Evolutionary conservation across 306 rosid genomes (phyloP).

Genomic region (Pterocarpus macrocarpus): DNA sequence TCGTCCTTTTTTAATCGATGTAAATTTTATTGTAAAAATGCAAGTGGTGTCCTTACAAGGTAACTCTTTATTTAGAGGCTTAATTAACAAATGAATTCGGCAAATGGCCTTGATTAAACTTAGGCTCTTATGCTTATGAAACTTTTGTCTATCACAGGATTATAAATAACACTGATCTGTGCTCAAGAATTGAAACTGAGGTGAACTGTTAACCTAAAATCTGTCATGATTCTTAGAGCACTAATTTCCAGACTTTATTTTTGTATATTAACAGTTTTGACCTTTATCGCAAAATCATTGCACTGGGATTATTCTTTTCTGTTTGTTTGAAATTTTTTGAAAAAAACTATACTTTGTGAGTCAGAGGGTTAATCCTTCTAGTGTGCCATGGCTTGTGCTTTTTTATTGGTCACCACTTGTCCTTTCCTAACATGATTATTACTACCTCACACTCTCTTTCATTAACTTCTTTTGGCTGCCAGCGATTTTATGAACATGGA

Average conservation of each 20-base stretch:
- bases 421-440: conserved; percentile 34
- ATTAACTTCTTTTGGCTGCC: conserved; percentile 43
- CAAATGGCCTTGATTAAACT: conserved; percentile 11
- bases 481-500: conserved; percentile 99
- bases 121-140: background rate
- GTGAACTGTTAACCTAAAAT: conserved; percentile 7
- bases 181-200: conserved; percentile 10
- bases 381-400: conserved; percentile 18
- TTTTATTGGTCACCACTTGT: background rate
- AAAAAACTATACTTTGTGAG: conserved; percentile 11
- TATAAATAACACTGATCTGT: background rate
- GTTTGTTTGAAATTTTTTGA: background rate
- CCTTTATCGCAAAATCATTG: background rate
- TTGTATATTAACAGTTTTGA: conserved; percentile 10
- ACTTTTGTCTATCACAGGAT: conserved; percentile 1
- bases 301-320: background rate
- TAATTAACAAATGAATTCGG: conserved; percentile 11
- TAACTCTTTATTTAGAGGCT: conserved; percentile 30
- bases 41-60: conserved; percentile 5
- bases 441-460: background rate
- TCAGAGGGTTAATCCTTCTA: conserved; percentile 3
- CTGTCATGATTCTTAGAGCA: conserved; percentile 23
- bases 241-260: background rate
- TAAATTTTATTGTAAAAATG: conserved; percentile 21
- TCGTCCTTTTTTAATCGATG: conserved; percentile 1